Percentiles rank a stretch among this genome's conserved stretches.
Conservation (phyloP, 2,329 filamentous ascomycete genomes). For the Aspergillus brasiliensis region DNA sequence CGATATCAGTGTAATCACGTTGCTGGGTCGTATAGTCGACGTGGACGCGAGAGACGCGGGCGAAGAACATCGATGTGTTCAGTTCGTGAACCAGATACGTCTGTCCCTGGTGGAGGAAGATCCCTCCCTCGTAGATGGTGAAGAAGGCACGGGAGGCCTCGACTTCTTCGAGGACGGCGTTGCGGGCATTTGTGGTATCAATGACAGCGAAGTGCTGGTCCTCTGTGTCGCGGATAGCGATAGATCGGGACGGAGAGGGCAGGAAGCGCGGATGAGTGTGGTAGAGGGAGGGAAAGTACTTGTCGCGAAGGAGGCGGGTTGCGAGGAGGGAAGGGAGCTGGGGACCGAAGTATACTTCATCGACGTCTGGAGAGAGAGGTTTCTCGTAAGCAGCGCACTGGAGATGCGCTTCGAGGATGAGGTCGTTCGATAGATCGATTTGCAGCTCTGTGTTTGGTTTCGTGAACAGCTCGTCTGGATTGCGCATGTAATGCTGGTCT, state of each 20-base stretch:
- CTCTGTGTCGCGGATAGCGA: conserved; percentile 85
- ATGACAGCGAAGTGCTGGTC: conserved; percentile 94
- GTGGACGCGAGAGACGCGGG: conserved; percentile 82
- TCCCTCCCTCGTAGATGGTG: conserved; percentile 93
- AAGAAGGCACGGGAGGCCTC: conserved; percentile 94
- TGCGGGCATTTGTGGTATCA: conserved; percentile 76
- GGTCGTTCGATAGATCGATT: conserved; percentile 87
- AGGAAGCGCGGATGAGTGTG: conserved; percentile 88
- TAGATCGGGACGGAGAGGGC: conserved; percentile 77
- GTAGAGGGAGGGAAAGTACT: conserved; percentile 67
- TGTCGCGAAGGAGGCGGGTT: conserved; percentile 72
- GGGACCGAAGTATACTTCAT: conserved; percentile 76
- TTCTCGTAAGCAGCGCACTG: conserved; percentile 96
- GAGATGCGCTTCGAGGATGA: conserved; percentile 88
- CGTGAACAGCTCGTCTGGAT: conserved; percentile 87
- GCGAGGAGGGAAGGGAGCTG: conserved; percentile 70
- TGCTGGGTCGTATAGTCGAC: conserved; percentile 96
- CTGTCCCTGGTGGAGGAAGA: conserved; percentile 94
- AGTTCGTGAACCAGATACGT: conserved; percentile 93
- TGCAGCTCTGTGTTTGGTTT: conserved; percentile 87
- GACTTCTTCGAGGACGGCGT: conserved; percentile 89
- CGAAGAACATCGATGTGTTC: conserved; percentile 74
- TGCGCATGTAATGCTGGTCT: conserved; percentile 96
- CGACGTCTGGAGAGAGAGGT: conserved; percentile 78
- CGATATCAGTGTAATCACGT: conserved; percentile 90